phyloP scores from a whole-genome alignment of 2,329 filamentous ascomycete genomes.

The Pseudofabraea citricarpa region DNA sequence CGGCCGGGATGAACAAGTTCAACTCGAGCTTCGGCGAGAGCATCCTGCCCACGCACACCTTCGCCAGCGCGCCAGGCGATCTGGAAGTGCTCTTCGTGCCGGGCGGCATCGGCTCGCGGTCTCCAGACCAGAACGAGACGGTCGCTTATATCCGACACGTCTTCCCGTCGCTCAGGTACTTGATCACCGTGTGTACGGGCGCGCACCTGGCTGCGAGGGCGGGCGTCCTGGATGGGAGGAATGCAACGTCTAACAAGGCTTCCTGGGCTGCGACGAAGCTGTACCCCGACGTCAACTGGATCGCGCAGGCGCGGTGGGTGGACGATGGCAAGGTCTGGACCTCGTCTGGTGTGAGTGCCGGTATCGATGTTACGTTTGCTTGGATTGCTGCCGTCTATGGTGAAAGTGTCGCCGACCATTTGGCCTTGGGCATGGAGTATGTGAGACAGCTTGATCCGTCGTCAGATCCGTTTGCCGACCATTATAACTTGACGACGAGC shows the following conservation, averaged over 20 bases:
- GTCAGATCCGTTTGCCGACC: neutral
- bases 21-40: slow-evolving; percentile 15
- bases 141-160: slow-evolving; percentile 39
- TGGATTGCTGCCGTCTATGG: neutral
- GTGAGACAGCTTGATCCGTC: neutral
- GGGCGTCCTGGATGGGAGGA: slow-evolving; percentile 53
- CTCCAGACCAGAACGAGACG: slow-evolving; percentile 27
- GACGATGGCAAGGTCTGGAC: slow-evolving; percentile 63
- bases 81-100: slow-evolving; percentile 64
- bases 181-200: slow-evolving; percentile 65
- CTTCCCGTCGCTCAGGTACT: slow-evolving; percentile 45
- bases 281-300: slow-evolving; percentile 52
- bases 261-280: slow-evolving; percentile 47
- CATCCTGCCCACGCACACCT: slow-evolving; percentile 18
- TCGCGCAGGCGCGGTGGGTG: slow-evolving; percentile 57
- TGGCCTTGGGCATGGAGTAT: neutral
- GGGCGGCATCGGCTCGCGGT: slow-evolving; percentile 49
- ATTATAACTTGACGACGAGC: too few relatives aligned
- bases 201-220: slow-evolving; percentile 47
- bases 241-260: slow-evolving; percentile 64
- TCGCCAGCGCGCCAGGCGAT: slow-evolving; percentile 22
- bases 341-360: slow-evolving; percentile 56
- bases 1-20: slow-evolving; percentile 1
- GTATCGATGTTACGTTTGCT: slow-evolving; percentile 24
- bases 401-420: neutral